A percentile compares a stretch with the other conserved stretches of the same genome.
Evolutionary conservation across 805 yeast genomes (phyloP).

Genomic region (Yamadazyma olivae): DNA sequence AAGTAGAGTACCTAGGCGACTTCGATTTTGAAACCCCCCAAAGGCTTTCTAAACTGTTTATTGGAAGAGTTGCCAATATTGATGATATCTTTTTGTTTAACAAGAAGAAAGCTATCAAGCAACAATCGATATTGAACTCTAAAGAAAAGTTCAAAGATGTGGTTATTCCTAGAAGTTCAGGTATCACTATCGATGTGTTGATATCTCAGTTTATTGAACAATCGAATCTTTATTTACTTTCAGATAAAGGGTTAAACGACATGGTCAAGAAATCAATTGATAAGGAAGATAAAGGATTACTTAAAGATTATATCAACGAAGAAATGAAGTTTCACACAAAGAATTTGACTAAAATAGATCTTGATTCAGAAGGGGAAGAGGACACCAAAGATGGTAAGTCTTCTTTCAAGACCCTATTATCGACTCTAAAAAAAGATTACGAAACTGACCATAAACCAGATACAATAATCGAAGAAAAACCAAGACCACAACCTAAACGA

Average conservation of each 20-base stretch:
- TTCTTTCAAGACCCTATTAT: constrained; percentile 32
- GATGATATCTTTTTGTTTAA: constrained; percentile 77
- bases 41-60: constrained; percentile 85
- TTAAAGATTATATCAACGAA: constrained; percentile 58
- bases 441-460: background rate
- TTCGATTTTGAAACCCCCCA: constrained; percentile 90
- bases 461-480: background rate
- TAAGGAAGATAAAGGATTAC: constrained; percentile 75
- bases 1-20: constrained; percentile 89
- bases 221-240: constrained; percentile 64
- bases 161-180: background rate
- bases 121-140: background rate
- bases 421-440: constrained; percentile 3
- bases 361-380: constrained; percentile 23
- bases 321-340: constrained; percentile 55
- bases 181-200: constrained; percentile 21
- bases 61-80: constrained; percentile 87
- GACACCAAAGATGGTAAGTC: constrained; percentile 10
- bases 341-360: constrained; percentile 43
- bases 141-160: background rate
- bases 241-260: constrained; percentile 69
- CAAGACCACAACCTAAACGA: background rate
- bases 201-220: constrained; percentile 62
- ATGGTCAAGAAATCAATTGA: constrained; percentile 73
- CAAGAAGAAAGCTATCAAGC: constrained; percentile 39